Evolutionary conservation across 129 eudicot genomes (phyloP), one percentile per base, ranked within the genome.

Genomic region (Flaveria trinervia): DNA sequence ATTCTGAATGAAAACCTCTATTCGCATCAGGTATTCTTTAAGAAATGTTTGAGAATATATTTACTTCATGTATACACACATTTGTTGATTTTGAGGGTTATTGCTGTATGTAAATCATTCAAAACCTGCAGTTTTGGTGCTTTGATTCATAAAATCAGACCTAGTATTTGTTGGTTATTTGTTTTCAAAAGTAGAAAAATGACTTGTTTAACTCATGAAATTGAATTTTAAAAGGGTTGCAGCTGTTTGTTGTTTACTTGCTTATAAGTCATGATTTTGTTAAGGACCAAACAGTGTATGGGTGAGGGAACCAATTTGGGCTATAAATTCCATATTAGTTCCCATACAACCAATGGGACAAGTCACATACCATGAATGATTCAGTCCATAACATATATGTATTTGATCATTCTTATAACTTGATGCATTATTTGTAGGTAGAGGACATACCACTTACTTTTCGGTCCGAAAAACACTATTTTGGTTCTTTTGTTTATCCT

Each of bases 401-500:
- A 36, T 36, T 36, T 36, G 41, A 30, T 11, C 7, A 1, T 11
- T 72, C 1, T 52, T 14, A 26, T 48, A 44, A 48, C 15, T 16
- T 76, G 65, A 46, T 46, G 52, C 17, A 3, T 70, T 0, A 0
- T 71, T 67, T 84, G 45, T 68, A 88, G 92, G 89, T 85, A 46
- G 80, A 80, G 73, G 55, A 78, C 13, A 88, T 88, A 71, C 92
- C 92, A 0, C 76, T 74, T 20, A 56, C 79, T 45, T 85, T 85
- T 76, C 33, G 69, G 54, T 69, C 84, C 2, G 65, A 57, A 66
- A 70, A 65, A 26, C 78, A 85, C 0, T 88, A 88, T 70, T 71
- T 83, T 23, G 30, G 81, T 16, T 85, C 89, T 16, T 85, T 41
- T 76, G 84, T 71, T 26, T 78, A 39, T 66, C 89, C 86, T 50